Conservation (phyloP, 1,139 yeast genomes). For the Kluyveromyces marxianus region DNA sequence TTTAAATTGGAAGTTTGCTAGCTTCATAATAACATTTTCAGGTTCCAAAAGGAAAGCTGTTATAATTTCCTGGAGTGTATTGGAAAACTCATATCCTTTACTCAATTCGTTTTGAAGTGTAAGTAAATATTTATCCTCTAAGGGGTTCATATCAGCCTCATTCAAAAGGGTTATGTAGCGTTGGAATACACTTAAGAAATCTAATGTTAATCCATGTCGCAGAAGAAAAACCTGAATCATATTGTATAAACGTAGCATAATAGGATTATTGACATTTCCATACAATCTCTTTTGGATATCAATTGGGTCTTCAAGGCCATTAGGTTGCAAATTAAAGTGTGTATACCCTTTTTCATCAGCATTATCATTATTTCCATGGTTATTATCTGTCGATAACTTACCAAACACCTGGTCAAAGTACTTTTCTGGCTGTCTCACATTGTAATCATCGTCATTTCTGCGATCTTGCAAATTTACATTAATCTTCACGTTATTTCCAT, state of each 20-base stretch:
- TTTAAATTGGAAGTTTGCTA: constrained; percentile 17
- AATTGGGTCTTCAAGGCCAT: no score
- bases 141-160: constrained; percentile 15
- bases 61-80: constrained; percentile 16
- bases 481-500: no score
- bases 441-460: no score
- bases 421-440: neutral
- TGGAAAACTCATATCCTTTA: constrained; percentile 15
- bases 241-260: constrained; percentile 13
- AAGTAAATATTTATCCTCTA: constrained; percentile 18
- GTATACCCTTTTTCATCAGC: no score
- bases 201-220: constrained; percentile 20
- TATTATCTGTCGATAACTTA: neutral
- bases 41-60: constrained; percentile 20
- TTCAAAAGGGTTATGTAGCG: constrained; percentile 15
- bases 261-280: constrained; percentile 7
- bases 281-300: neutral
- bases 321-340: no score
- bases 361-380: no score
- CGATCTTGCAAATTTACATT: no score
- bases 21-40: constrained; percentile 17
- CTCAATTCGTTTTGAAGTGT: constrained; percentile 17
- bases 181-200: constrained; percentile 20
- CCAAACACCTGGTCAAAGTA: neutral
- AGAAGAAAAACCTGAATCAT: constrained; percentile 19